phyloP scores from a whole-genome alignment of 2,329 filamentous ascomycete genomes.

The Arthrobotrys entomopaga region DNA sequence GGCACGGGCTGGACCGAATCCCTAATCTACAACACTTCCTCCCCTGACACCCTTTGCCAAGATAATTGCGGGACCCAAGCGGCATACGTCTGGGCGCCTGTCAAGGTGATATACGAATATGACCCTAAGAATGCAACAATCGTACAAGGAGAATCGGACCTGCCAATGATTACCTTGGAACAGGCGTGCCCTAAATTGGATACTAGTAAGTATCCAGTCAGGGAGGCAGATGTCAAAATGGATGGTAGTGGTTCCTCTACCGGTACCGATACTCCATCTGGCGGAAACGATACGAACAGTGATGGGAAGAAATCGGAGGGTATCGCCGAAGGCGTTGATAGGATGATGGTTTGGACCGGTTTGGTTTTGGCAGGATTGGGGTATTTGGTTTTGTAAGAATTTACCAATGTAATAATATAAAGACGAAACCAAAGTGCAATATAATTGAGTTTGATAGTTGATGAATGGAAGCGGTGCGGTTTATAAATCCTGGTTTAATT shows the following conservation, averaged over 20 bases:
- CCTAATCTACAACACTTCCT: constrained; percentile 18
- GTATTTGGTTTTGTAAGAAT: too few species aligned
- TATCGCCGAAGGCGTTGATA: too few species aligned
- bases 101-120: constrained; percentile 36
- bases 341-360: too few species aligned
- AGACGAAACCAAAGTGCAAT: too few species aligned
- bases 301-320: too few species aligned
- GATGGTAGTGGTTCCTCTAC: background rate
- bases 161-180: constrained; percentile 17
- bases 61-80: constrained; percentile 27
- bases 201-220: constrained; percentile 15
- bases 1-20: background rate
- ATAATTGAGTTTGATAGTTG: too few species aligned
- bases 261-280: too few species aligned
- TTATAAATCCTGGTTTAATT: too few species aligned
- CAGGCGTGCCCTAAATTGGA: constrained; percentile 31
- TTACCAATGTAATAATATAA: too few species aligned
- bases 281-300: too few species aligned
- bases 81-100: constrained; percentile 33
- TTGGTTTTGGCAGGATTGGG: too few species aligned
- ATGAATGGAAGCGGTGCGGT: too few species aligned
- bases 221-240: constrained; percentile 17
- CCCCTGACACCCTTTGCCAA: constrained; percentile 29
- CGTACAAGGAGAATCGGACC: background rate
- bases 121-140: constrained; percentile 2